Percentiles rank a stretch among this genome's conserved stretches.
Conservation (phyloP, 257 asterid species). For the Nyctanthes arbortristis region DNA sequence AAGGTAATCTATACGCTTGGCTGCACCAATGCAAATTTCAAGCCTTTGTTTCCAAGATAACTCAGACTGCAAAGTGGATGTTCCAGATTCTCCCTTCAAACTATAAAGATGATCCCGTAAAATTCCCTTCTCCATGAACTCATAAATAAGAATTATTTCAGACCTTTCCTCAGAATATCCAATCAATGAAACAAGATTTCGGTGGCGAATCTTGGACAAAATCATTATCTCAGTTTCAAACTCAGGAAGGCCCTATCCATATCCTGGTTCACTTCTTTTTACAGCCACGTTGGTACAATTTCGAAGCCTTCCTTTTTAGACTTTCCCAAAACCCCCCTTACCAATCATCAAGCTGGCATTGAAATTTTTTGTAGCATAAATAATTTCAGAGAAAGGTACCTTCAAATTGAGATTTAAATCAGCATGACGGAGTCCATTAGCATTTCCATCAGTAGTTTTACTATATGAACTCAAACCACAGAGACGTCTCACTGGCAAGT, state of each 20-base stretch:
- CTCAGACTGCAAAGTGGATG: no score
- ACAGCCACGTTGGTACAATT: slow-evolving; percentile 41
- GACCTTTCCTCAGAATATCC: slow-evolving; percentile 36
- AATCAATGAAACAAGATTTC: slow-evolving; percentile 40
- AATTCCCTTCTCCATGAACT: no score
- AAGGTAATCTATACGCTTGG: slow-evolving; percentile 38
- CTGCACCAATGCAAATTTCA: slow-evolving; percentile 38
- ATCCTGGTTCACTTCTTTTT: slow-evolving; percentile 43
- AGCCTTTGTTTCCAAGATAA: slow-evolving; percentile 53
- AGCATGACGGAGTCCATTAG: slow-evolving; percentile 17
- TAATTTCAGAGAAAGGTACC: slow-evolving; percentile 28
- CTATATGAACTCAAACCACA: slow-evolving; percentile 15
- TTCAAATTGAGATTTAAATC: slow-evolving; percentile 34
- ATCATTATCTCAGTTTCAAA: slow-evolving; percentile 42
- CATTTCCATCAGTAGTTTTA: slow-evolving; percentile 16
- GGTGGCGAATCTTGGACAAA: slow-evolving; percentile 41
- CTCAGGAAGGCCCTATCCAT: slow-evolving; percentile 36
- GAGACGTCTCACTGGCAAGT: slow-evolving; percentile 14
- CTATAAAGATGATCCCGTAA: slow-evolving; percentile 1
- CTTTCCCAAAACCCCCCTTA: no score
- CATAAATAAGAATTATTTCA: no score
- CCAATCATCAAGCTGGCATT: no score
- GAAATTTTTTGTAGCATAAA: slow-evolving; percentile 36
- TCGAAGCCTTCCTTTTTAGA: slow-evolving; percentile 36
- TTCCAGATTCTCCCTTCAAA: no score